These are phyloP conservation scores for Mycena indigotica DNA, from an alignment of 768 basidiomycete species.

Conservation along the genomic window DNA sequence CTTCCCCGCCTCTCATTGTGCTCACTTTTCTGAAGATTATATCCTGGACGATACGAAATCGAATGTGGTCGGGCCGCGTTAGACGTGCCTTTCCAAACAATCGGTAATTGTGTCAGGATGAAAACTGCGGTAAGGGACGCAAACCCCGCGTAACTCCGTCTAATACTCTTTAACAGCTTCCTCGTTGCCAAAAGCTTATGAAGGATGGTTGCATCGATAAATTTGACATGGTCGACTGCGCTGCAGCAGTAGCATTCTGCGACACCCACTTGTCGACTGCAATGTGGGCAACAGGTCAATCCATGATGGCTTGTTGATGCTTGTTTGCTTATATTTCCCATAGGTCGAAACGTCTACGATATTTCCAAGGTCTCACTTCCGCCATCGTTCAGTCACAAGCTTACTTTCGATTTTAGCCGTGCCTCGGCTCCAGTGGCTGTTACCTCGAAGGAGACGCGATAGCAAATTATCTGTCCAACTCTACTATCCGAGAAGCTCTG, in stretches of 20 bases:
- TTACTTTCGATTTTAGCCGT: conserved; percentile 37
- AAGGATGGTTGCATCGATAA: conserved; percentile 58
- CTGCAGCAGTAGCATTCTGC: conserved; percentile 66
- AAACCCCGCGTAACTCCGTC: not conserved
- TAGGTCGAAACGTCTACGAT: conserved; percentile 66
- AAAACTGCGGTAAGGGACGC: conserved; percentile 48
- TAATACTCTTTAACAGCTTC: conserved; percentile 42
- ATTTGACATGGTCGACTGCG: conserved; percentile 67
- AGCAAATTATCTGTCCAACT: conserved; percentile 59
- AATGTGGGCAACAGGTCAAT: conserved; percentile 44
- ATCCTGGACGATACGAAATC: conserved; percentile 50
- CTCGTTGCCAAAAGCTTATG: conserved; percentile 64
- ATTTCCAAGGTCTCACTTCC: conserved; percentile 63
- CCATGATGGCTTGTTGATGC: not conserved
- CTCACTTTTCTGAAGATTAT: conserved; percentile 36
- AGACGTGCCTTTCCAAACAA: conserved; percentile 53
- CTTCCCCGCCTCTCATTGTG: not conserved
- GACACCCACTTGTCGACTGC: conserved; percentile 47
- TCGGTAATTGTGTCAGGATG: conserved; percentile 59
- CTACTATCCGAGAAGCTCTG: conserved; percentile 52
- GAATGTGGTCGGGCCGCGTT: conserved; percentile 54
- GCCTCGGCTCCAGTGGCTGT: conserved; percentile 38
- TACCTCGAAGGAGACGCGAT: conserved; percentile 46
- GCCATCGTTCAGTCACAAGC: not conserved
- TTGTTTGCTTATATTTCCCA: not conserved